These are phyloP conservation scores for Suillus luteus DNA, from an alignment of 768 basidiomycete species.

Conservation along the genomic window DNA sequence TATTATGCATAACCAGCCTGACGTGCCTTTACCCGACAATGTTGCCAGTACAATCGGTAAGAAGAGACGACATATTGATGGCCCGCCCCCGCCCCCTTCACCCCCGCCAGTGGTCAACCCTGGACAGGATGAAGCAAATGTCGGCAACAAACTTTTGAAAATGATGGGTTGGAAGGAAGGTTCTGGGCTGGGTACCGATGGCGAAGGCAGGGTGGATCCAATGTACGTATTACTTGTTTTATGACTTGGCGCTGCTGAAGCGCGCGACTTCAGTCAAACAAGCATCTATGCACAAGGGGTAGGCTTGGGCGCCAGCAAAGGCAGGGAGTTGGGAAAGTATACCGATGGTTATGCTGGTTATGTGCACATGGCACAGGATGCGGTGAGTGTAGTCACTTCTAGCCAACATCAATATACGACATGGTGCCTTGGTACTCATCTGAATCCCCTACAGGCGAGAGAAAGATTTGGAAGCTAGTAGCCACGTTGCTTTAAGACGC, in stretches of 20 bases:
- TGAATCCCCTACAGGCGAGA: constrained; percentile 33
- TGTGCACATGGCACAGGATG: constrained; percentile 71
- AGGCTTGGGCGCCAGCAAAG: constrained; percentile 92
- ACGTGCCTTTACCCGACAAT: constrained; percentile 67
- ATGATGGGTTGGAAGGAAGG: constrained; percentile 99
- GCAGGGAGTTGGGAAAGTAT: constrained; percentile 76
- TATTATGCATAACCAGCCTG: constrained; percentile 89
- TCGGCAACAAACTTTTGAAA: constrained; percentile 90
- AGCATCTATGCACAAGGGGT: constrained; percentile 87
- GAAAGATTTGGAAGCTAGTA: constrained; percentile 36
- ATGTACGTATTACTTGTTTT: constrained; percentile 52
- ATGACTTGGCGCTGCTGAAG: constrained; percentile 14
- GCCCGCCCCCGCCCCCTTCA: constrained; percentile 58
- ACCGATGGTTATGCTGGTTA: constrained; percentile 70
- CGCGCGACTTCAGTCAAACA: constrained; percentile 56
- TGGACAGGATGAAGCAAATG: constrained; percentile 79
- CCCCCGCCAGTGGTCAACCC: constrained; percentile 68
- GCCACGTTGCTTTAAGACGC: background rate
- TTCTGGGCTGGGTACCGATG: constrained; percentile 77
- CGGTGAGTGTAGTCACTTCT: constrained; percentile 44
- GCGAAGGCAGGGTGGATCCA: constrained; percentile 86
- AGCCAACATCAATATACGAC: constrained; percentile 20
- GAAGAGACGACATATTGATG: constrained; percentile 52
- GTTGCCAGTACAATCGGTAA: constrained; percentile 36
- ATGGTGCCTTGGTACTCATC: constrained; percentile 27